Base-by-base conservation (phyloP, 495 filamentous ascomycete species). In the Xylaria scruposa region DNA sequence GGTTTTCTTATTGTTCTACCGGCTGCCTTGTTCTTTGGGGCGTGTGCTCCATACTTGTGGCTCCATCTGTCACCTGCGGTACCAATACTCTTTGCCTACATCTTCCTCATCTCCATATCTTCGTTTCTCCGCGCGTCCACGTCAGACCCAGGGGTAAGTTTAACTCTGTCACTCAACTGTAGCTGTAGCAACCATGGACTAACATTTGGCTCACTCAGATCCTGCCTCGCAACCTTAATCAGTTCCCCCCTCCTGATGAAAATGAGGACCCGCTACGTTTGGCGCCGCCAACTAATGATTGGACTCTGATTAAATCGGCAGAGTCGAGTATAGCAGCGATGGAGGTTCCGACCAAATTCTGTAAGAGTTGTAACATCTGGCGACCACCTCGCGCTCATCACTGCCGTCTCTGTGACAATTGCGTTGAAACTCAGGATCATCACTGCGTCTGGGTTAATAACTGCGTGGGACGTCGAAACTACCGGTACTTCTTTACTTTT, bases 401-500 rank as follows among this genome's bases (percentile, higher is more conserved):
- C 80, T 99, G 96, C 82, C 93, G 97, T 67, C 85, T 97, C 40
- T 99, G 96, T 78, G 95, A 99, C 81, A 97, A 95, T 78, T 99
- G 96, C 79, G 89, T 99, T 58, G 96, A 99, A 79, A 98, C 95
- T 0, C 94, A 98, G 74, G 96, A 99, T 77, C 96, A 99, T 76
- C 96, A 99, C 83, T 99, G 96, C 76, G 94, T 98, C 26, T 99
- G 97, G 97, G 89, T 99, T 63, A 99, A 99, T 82, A 99, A 98
- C 80, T 99, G 96, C 81, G 92, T 99, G 56, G 96, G 96, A 7
- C 92, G 97, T 44, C 93, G 96, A 67, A 99, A 99, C 81, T 99
- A 99, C 81, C 94, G 97, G 62, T 99, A 96, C 76, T 99, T 99
- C 81, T 97, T 98, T 76, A 88, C 91, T 24, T 99, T 98, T 81